A percentile compares a stretch with the other conserved stretches of the same genome.
phyloP scores from a whole-genome alignment of 2,329 filamentous ascomycete species.

The Aureobasidium mangrovei region DNA sequence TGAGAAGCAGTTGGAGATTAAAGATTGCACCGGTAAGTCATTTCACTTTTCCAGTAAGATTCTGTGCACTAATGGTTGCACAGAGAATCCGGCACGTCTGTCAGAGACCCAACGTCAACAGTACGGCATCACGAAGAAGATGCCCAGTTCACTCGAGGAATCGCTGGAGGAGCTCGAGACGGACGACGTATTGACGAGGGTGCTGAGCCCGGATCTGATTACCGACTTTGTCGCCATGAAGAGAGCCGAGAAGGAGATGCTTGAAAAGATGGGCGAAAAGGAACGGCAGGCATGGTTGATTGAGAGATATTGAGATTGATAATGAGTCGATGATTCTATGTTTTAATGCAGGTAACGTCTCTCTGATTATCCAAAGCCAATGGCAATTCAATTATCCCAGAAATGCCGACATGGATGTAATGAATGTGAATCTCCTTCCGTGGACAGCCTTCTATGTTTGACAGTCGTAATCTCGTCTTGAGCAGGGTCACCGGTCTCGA shows the following conservation, averaged over 20 bases:
- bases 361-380: too few relatives aligned
- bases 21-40: slow-evolving; percentile 40
- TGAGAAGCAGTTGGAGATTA: slow-evolving; percentile 37
- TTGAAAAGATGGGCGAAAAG: slow-evolving; percentile 41
- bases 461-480: too few relatives aligned
- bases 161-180: slow-evolving; percentile 45
- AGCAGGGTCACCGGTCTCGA: too few relatives aligned
- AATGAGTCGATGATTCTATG: background rate
- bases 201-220: slow-evolving; percentile 45
- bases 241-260: slow-evolving; percentile 45
- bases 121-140: slow-evolving; percentile 45
- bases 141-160: slow-evolving; percentile 48
- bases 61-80: slow-evolving; percentile 3
- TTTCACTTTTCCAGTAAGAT: background rate
- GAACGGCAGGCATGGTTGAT: slow-evolving; percentile 52
- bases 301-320: slow-evolving; percentile 50
- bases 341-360: too few relatives aligned
- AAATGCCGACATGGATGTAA: too few relatives aligned
- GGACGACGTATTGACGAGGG: slow-evolving; percentile 39
- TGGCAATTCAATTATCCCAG: too few relatives aligned
- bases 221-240: slow-evolving; percentile 52
- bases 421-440: too few relatives aligned
- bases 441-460: too few relatives aligned
- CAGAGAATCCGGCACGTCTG: slow-evolving; percentile 45
- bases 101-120: slow-evolving; percentile 38